These are phyloP conservation scores for Phallus indusiatus DNA, from an alignment of 768 basidiomycete species.

Conservation along the genomic window DNA sequence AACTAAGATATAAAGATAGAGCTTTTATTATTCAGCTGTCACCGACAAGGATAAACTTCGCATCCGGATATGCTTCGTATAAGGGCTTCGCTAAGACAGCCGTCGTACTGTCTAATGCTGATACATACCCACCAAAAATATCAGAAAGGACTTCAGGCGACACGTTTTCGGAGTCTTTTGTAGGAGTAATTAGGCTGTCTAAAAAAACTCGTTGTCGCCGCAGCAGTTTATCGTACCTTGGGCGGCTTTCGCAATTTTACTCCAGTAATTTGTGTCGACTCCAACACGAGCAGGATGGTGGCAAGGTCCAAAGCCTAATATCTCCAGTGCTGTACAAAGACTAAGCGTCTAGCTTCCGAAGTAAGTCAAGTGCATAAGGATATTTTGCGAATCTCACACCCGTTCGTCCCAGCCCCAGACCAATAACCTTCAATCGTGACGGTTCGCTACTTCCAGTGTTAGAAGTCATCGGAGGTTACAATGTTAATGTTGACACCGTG, in stretches of 20 bases:
- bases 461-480: neutral
- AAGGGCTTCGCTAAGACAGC: neutral
- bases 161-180: neutral
- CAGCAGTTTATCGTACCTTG: too few species aligned
- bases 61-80: slow-evolving; percentile 2
- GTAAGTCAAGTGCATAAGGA: too few species aligned
- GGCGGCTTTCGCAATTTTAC: neutral
- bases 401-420: neutral
- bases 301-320: slow-evolving; percentile 4
- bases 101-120: neutral
- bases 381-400: neutral
- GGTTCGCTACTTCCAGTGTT: neutral
- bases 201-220: neutral
- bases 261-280: neutral
- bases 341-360: neutral
- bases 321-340: neutral
- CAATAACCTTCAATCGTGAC: neutral
- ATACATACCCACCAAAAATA: neutral
- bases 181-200: too few species aligned
- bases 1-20: neutral
- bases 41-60: slow-evolving; percentile 4
- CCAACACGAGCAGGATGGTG: neutral
- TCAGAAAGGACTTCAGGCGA: neutral
- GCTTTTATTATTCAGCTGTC: too few species aligned
- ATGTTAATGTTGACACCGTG: too few species aligned